Conservation (phyloP, 2,329 filamentous ascomycete genomes). For the Ceratocystis cacaofunesta region DNA sequence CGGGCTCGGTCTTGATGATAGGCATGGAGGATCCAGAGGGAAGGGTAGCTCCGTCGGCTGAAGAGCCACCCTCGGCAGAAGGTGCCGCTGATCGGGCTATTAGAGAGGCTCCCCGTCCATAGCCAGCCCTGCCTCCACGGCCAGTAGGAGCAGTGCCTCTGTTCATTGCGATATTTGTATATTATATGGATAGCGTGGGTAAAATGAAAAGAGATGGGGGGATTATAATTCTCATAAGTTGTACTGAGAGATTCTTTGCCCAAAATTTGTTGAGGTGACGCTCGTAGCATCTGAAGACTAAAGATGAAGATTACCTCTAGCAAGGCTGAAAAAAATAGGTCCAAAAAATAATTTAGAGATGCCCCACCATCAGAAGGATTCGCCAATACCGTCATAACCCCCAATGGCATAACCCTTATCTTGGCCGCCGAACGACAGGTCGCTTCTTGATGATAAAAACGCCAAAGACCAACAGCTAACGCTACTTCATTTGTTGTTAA, state of each 20-base stretch:
- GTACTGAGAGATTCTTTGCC: background rate
- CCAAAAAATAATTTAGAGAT: slow-evolving; percentile 1
- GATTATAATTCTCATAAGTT: background rate
- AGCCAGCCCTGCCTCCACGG: slow-evolving; percentile 11
- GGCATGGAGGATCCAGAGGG: background rate
- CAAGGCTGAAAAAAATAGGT: slow-evolving; percentile 3
- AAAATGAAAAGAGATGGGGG: background rate
- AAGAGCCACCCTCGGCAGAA: background rate
- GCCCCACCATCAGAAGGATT: slow-evolving; percentile 3
- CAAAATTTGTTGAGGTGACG: background rate
- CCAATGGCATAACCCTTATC: background rate
- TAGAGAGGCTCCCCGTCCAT: slow-evolving; percentile 14
- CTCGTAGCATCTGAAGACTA: background rate
- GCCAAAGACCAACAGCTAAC: background rate
- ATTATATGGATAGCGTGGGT: background rate
- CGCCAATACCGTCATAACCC: background rate
- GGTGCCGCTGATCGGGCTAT: slow-evolving; percentile 6
- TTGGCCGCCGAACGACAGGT: background rate
- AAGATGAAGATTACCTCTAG: background rate
- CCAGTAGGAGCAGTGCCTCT: slow-evolving; percentile 7
- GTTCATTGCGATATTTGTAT: slow-evolving; percentile 3
- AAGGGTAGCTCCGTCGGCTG: background rate
- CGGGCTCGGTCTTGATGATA: slow-evolving; percentile 10
- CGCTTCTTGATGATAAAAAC: background rate
- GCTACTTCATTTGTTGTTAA: no score